A percentile compares a stretch with the other conserved stretches of the same genome.
Evolutionary conservation across 306 rosid genomes (phyloP).

Genomic region (Myrica gale): DNA sequence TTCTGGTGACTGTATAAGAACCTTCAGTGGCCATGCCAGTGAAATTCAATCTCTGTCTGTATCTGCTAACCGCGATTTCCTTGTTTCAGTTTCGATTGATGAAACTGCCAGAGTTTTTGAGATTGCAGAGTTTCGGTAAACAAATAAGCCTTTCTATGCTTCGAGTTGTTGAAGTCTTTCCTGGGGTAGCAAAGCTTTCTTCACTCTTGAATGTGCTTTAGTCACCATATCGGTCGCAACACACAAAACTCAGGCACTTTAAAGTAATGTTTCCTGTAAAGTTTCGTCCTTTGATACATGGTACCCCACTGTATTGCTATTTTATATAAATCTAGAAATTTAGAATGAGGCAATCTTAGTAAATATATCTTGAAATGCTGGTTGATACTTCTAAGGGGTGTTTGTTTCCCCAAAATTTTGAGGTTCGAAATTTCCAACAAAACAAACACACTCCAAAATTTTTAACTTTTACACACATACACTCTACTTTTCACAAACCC

Average conservation of each 20-base stretch:
- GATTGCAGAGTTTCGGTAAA: slow-evolving; percentile 46
- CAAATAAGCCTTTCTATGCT: slow-evolving; percentile 6
- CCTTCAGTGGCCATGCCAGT: slow-evolving; percentile 61
- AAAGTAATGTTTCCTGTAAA: neutral
- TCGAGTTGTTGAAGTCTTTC: neutral
- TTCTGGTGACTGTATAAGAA: slow-evolving; percentile 70
- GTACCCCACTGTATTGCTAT: neutral
- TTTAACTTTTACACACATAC: too few species aligned
- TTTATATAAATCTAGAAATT: neutral
- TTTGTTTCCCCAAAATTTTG: too few species aligned
- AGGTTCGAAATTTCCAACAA: too few species aligned
- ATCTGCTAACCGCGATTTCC: slow-evolving; percentile 56
- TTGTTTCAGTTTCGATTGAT: slow-evolving; percentile 73
- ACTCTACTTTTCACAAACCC: too few species aligned
- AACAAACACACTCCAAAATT: too few species aligned
- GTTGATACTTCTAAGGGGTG: too few species aligned
- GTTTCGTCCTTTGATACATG: neutral
- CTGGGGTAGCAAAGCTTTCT: neutral
- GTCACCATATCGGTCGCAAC: neutral
- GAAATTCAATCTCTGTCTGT: slow-evolving; percentile 64
- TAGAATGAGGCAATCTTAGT: neutral
- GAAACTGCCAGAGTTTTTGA: slow-evolving; percentile 81
- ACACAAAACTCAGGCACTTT: neutral
- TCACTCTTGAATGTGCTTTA: neutral
- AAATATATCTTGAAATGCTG: neutral